A percentile compares a stretch with the other conserved stretches of the same genome.
phyloP scores from a whole-genome alignment of 768 basidiomycete genomes.

The Calvatia gigantea region DNA sequence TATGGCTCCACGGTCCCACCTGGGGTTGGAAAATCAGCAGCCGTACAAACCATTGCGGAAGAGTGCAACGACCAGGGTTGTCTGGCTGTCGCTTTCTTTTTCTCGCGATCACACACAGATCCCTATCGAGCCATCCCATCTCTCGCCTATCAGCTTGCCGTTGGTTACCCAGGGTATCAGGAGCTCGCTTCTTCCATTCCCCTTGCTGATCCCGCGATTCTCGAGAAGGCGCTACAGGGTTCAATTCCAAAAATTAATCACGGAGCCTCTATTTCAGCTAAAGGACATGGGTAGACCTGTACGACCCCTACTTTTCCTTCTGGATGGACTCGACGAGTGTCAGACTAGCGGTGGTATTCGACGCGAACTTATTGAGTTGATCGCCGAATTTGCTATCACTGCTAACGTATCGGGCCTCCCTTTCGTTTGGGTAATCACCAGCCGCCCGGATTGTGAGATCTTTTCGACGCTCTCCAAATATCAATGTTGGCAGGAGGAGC shows the following conservation, averaged over 20 bases:
- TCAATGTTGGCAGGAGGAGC: neutral
- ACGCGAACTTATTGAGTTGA: neutral
- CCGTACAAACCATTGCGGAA: slow-evolving; percentile 9
- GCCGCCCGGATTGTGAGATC: slow-evolving; percentile 2
- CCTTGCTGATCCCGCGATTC: neutral
- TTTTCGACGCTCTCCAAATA: neutral
- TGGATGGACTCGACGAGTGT: slow-evolving; percentile 14
- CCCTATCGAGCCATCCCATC: neutral
- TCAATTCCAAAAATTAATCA: slow-evolving; percentile 5
- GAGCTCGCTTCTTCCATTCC: neutral
- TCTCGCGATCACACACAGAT: neutral
- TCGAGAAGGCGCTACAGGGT: slow-evolving; percentile 1
- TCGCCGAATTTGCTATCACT: neutral
- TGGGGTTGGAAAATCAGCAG: slow-evolving; percentile 11
- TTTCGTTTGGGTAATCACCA: slow-evolving; percentile 1
- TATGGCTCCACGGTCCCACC: slow-evolving; percentile 11
- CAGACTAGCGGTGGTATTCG: neutral
- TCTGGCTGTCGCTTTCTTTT: slow-evolving; percentile 10
- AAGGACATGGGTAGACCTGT: too few species aligned
- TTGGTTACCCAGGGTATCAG: neutral
- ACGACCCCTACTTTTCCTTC: neutral
- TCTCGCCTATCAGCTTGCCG: slow-evolving; percentile 7
- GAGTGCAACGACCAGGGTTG: neutral
- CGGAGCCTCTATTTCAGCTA: neutral
- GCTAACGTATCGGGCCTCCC: neutral